phyloP scores from a whole-genome alignment of 208 protist genomes.

The Phytomonas sp. region DNA sequence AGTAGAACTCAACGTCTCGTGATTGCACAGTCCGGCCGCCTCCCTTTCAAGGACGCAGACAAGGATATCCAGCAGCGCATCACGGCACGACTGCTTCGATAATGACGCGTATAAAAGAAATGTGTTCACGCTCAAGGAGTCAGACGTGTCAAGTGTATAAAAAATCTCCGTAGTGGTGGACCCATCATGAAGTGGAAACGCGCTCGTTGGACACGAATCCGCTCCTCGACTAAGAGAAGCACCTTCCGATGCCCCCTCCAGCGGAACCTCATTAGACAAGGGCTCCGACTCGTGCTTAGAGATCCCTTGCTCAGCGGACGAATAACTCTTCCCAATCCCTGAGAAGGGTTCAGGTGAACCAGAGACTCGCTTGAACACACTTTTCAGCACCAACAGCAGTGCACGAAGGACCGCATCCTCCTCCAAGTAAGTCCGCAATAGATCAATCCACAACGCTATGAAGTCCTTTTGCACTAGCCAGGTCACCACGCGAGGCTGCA shows the following conservation, averaged over 20 bases:
- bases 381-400: not conserved
- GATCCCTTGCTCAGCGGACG: not conserved
- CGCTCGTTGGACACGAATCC: not conserved
- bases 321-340: not conserved
- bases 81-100: not conserved
- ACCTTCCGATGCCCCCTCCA: not conserved
- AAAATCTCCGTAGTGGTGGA: not conserved
- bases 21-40: not conserved
- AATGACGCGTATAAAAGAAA: not conserved
- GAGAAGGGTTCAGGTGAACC: not conserved
- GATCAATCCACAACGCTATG: conserved; percentile 25
- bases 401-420: not conserved
- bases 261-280: not conserved
- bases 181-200: not conserved
- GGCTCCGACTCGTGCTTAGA: not conserved
- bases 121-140: not conserved
- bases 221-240: not conserved
- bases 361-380: not conserved
- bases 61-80: conserved; percentile 3
- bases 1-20: not conserved
- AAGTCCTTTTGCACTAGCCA: conserved; percentile 38
- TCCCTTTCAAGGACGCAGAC: conserved; percentile 2
- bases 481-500: conserved; percentile 20
- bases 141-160: not conserved
- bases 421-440: conserved; percentile 23